Evolutionary conservation across 768 basidiomycete genomes (phyloP).

Genomic region (Suillus placidus): DNA sequence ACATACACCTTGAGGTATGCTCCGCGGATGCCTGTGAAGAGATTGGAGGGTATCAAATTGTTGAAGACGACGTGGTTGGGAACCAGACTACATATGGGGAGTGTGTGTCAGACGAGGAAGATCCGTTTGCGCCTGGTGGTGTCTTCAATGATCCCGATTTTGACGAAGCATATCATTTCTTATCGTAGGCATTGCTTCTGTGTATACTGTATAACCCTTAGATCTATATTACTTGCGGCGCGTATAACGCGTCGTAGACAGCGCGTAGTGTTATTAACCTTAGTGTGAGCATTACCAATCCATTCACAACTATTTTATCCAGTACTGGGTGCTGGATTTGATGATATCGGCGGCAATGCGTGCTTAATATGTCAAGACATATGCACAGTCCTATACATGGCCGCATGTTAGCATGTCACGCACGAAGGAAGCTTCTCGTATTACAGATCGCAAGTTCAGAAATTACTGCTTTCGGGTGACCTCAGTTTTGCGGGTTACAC

Average conservation of each 20-base stretch:
- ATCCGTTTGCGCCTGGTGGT: constrained; percentile 37
- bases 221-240: not conserved
- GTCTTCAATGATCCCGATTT: constrained; percentile 41
- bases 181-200: not conserved
- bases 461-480: not conserved
- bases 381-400: not conserved
- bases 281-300: not conserved
- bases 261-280: not conserved
- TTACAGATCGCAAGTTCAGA: not conserved
- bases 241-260: not conserved
- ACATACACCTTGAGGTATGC: constrained; percentile 30
- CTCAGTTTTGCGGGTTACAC: not conserved
- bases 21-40: not conserved
- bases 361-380: not conserved
- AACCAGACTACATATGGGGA: constrained; percentile 26
- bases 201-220: not conserved
- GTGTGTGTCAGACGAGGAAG: constrained; percentile 17
- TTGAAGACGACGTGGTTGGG: constrained; percentile 26
- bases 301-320: not conserved
- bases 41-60: constrained; percentile 10
- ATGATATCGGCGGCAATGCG: not conserved
- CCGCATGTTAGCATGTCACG: not conserved
- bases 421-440: not conserved
- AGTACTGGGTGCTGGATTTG: not conserved
- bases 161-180: constrained; percentile 29